phyloP scores from a whole-genome alignment of 306 rosid genomes.

The Cucurbita ficifolia region DNA sequence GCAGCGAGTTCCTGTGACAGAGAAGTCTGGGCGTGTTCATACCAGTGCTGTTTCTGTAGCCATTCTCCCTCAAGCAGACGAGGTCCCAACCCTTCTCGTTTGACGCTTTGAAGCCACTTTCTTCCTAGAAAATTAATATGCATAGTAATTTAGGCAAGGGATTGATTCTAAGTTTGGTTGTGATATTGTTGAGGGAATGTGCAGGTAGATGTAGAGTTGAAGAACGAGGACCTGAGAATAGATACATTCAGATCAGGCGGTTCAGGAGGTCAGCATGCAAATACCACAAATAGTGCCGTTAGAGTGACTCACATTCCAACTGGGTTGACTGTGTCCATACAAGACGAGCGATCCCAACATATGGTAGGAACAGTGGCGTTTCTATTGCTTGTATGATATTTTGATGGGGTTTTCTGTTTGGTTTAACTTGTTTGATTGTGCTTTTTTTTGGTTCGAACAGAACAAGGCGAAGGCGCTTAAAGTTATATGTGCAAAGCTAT shows the following conservation, averaged over 20 bases:
- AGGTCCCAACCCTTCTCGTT: constrained; percentile 22
- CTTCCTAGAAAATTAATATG: background rate
- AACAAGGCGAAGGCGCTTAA: constrained; percentile 87
- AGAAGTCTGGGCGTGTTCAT: constrained; percentile 80
- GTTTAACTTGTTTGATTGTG: background rate
- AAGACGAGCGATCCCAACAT: constrained; percentile 92
- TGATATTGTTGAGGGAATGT: constrained; percentile 6
- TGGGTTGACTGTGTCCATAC: constrained; percentile 67
- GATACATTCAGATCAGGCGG: constrained; percentile 89
- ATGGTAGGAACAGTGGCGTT: constrained; percentile 21
- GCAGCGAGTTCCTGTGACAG: constrained; percentile 90
- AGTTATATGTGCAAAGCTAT: constrained; percentile 74
- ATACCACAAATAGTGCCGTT: constrained; percentile 93
- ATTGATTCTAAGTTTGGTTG: background rate
- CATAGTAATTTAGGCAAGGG: background rate
- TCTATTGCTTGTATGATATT: background rate
- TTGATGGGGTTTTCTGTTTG: background rate
- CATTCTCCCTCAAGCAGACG: constrained; percentile 91
- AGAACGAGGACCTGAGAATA: constrained; percentile 64
- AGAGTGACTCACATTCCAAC: constrained; percentile 74
- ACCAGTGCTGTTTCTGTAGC: constrained; percentile 97
- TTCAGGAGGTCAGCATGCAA: constrained; percentile 93
- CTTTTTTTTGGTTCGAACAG: constrained; percentile 12
- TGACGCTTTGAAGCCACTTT: background rate
- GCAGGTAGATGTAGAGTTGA: constrained; percentile 87